Base-by-base conservation (phyloP, 257 asterid species). In the Mitragyna speciosa region DNA sequence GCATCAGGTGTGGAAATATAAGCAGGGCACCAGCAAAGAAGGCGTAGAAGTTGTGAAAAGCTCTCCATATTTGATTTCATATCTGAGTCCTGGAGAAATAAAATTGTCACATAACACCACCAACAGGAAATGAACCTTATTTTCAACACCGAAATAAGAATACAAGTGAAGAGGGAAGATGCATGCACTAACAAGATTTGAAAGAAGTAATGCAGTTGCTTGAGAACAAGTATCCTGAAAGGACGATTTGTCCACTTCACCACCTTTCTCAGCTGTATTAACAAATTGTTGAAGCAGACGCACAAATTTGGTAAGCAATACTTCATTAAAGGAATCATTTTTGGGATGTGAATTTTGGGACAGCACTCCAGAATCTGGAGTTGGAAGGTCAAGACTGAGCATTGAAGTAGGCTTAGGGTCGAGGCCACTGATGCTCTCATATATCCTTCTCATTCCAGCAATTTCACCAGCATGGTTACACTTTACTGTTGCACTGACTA, bases 11-110 rank as follows among this genome's bases (percentile, higher is more conserved):
- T 94, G 79, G 95, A 85, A 85, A 96, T 90, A 90, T 96, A 96
- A 82, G 98, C 99, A 73, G 99, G 99, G 88, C 98, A 96, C 99
- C 99, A 96, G 92, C 99, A 96, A 85, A 96, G 97, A 82, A 96
- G 97, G 77, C 98, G 98, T 66, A 96, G 90, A 87, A 96, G 98
- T 87, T 92, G 97, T 28, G 97, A 92, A 87, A 96, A 96, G 92
- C 99, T 91, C 86, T 88, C 97, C 47, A 83, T 73, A 82, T 85
- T 89, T 82, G 97, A 81, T 84, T 91, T 90, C 66, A 89, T 81
- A 80, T 90, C 96, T 63, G 97, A 91, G 84, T 82, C 97, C 99
- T 94, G 96, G 81, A 81, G 75, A 85, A 80, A 82, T 49, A 47
- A 71, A 66, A 82, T 72, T 30, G 75, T 76, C 81, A 82, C 66